These are phyloP conservation scores for Papilionanthe hybrid DNA, from an alignment of 116 monocot genomes.

Conservation along the genomic window DNA sequence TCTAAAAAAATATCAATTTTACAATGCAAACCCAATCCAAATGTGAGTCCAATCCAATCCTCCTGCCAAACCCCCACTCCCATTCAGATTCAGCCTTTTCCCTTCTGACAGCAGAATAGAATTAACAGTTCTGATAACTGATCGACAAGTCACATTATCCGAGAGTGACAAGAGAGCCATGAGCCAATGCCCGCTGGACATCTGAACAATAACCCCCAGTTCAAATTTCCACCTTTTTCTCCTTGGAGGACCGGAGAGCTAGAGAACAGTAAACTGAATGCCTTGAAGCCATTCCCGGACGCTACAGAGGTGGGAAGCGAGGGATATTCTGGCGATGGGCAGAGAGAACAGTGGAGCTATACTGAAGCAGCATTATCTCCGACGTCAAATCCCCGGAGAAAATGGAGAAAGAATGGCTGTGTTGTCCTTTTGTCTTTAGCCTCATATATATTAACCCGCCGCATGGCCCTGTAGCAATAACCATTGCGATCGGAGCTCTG, in stretches of 20 bases:
- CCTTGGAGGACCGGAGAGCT: not conserved
- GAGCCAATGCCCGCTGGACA: not conserved
- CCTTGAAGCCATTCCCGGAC: not conserved
- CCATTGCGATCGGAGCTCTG: too few relatives aligned
- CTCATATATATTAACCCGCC: not conserved
- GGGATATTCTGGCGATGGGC: constrained; percentile 1
- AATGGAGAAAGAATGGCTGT: not conserved
- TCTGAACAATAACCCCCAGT: not conserved
- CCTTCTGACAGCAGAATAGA: not conserved
- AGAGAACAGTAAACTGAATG: not conserved
- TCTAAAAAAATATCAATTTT: too few relatives aligned
- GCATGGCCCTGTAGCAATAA: constrained; percentile 2
- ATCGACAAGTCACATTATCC: not conserved
- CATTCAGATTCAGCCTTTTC: not conserved
- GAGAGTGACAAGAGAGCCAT: not conserved
- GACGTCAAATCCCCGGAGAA: constrained; percentile 2
- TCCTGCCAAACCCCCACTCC: not conserved
- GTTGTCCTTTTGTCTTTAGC: not conserved
- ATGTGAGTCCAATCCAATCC: not conserved
- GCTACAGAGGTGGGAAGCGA: not conserved
- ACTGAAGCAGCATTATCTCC: not conserved
- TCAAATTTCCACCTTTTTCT: not conserved
- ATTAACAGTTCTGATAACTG: not conserved
- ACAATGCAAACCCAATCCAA: not conserved
- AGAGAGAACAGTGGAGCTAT: not conserved